Evolutionary conservation across 2,329 filamentous ascomycete genomes (phyloP), one percentile per base, ranked within the genome.

Genomic region (Uncinocarpus reesii): DNA sequence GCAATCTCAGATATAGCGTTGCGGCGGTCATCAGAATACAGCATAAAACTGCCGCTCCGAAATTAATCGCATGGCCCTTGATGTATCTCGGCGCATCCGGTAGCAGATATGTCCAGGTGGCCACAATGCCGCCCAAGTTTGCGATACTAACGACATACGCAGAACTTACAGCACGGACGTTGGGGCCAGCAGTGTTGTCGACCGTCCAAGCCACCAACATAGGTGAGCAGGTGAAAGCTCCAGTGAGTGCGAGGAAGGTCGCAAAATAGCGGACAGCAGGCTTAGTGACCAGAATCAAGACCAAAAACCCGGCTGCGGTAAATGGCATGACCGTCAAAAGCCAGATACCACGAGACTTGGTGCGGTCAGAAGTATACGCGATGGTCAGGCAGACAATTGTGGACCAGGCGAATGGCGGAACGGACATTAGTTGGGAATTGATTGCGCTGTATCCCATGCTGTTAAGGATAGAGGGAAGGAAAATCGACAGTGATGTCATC

Each of bases 61-160:
- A 13, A 61, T 52, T 52, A 57, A 51, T 45, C 61, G 48, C 46
- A 59, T 56, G 3, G 49, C 64, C 3, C 69, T 23, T 23, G 16
- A 47, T 47, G 15, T 47, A 47, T 6, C 44, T 29, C 16, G 44
- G 44, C 7, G 44, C 44, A 16, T 47, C 32, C 11, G 46, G 46
- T 13, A 38, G 34, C 11, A 48, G 26, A 41, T 48, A 53, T 13
- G 49, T 48, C 32, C 49, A 48, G 23, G 48, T 47, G 23, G 42
- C 42, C 20, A 53, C 36, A 26, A 47, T 38, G 11, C 38, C 51
- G 24, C 49, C 52, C 4, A 49, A 35, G 42, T 79, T 80, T 0
- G 77, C 77, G 6, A 76, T 58, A 1, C 72, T 72, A 40, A 81
- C 78, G 32, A 77, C 74, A 4, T 80, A 61, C 0, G 76, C 78